Evolutionary conservation across 2,329 filamentous ascomycete species (phyloP).

Genomic region (Colletotrichum tropicale): DNA sequence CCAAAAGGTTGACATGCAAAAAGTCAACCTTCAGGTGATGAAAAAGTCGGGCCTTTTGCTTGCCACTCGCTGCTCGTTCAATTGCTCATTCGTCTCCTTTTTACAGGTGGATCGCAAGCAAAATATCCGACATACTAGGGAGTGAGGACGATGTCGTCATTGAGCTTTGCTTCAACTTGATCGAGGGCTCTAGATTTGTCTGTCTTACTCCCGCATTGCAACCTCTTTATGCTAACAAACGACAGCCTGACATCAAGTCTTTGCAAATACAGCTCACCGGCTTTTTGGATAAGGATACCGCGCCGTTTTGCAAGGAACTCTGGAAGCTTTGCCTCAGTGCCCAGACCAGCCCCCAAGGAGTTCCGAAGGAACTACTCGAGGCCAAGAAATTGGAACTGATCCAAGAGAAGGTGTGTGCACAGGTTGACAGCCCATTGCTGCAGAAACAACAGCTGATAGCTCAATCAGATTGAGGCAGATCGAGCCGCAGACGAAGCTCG

Average conservation of each 20-base stretch:
- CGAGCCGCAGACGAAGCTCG: slow-evolving; percentile 79
- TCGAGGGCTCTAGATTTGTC: slow-evolving; percentile 79
- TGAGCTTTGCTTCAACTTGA: slow-evolving; percentile 75
- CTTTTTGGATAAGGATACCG: slow-evolving; percentile 91
- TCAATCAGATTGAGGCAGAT: slow-evolving; percentile 76
- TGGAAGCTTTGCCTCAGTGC: slow-evolving; percentile 93
- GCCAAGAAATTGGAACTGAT: slow-evolving; percentile 95
- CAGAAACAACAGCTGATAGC: slow-evolving; percentile 1
- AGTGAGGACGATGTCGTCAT: slow-evolving; percentile 96
- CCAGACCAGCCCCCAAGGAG: slow-evolving; percentile 85
- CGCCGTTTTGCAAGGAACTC: slow-evolving; percentile 88
- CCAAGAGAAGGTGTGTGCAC: slow-evolving; percentile 79
- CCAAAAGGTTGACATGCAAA: slow-evolving; percentile 95
- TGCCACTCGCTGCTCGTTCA: not conserved
- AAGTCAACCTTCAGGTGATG: slow-evolving; percentile 97
- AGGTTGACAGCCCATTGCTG: not conserved
- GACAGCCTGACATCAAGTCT: slow-evolving; percentile 91
- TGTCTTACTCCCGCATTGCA: slow-evolving; percentile 36
- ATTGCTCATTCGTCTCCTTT: slow-evolving; percentile 3
- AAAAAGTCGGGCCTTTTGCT: slow-evolving; percentile 70
- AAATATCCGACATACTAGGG: slow-evolving; percentile 86
- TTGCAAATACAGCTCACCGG: slow-evolving; percentile 94
- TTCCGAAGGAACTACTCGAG: slow-evolving; percentile 92
- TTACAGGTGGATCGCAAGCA: slow-evolving; percentile 89
- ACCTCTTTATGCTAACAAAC: slow-evolving; percentile 25